Evolutionary conservation across 768 basidiomycete genomes (phyloP), one percentile per base, ranked within the genome.

Genomic region (Amanita inopinata): DNA sequence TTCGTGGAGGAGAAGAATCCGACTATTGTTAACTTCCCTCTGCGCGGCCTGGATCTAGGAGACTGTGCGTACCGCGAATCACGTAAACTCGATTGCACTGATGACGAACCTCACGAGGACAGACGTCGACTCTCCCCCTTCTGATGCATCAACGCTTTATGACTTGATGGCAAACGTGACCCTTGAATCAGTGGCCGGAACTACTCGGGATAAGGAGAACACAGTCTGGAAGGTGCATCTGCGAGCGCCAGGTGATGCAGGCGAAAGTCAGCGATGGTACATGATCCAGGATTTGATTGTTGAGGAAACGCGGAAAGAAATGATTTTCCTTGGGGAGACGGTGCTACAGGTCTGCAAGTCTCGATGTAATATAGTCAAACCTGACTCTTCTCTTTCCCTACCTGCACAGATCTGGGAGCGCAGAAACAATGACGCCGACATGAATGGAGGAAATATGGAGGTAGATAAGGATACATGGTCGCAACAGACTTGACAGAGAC

Each of bases 1-100:
- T 97, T 98, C 53, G 92, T 97, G 4, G 94, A 97, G 61, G 96
- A 99, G 61, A 96, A 96, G 63, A 99, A 99, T 55, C 94, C 94
- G 5, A 99, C 96, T 1, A 93, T 99, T 47, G 87, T 99, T 51
- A 99, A 94, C 57, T 99, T 96, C 56, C 94, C 94, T 2, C 69
- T 97, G 18, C 76, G 86, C 45, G 93, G 94, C 3, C 73, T 98
- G 14, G 94, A 99, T 61, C 83, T 99, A 60, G 68, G 66, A 53
- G 91, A 91, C 38, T 97, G 96, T 96, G 59, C 54, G 91, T 69
- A 49, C 49, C 46, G 51, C 49, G 52, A 38, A 43, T 51, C n/a
- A n/a, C n/a, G n/a, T n/a, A n/a, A n/a, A n/a, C 22, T 24, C 12
- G 3, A 20, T 19, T 35, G n/a, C 51, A 44, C 43, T 54, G 51